Conservation (phyloP, 164 flowering plant species). For the Pachysandra terminalis region DNA sequence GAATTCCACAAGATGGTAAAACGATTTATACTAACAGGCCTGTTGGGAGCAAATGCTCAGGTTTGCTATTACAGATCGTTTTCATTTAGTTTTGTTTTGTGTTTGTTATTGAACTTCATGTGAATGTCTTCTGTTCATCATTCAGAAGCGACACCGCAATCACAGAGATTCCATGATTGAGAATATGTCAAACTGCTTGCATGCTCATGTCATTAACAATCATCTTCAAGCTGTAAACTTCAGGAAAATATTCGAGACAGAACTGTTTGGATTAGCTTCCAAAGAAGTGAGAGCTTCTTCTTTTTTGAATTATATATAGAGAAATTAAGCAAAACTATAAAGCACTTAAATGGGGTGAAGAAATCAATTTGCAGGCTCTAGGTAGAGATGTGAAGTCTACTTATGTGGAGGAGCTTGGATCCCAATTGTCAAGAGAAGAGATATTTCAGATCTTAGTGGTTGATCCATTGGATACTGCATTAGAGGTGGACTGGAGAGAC, state of each 20-base stretch:
- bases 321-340: neutral
- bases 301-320: slow-evolving; percentile 2
- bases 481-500: slow-evolving; percentile 97
- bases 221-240: slow-evolving; percentile 53
- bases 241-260: slow-evolving; percentile 54
- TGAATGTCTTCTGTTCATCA: neutral
- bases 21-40: slow-evolving; percentile 43
- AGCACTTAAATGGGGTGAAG: neutral
- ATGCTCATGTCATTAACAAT: slow-evolving; percentile 27
- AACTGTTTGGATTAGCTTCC: slow-evolving; percentile 69
- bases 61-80: slow-evolving; percentile 30
- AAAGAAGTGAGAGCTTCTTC: slow-evolving; percentile 70
- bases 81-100: neutral
- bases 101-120: no score
- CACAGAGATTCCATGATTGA: slow-evolving; percentile 65
- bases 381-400: slow-evolving; percentile 68
- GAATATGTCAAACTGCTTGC: slow-evolving; percentile 35
- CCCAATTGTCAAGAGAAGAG: slow-evolving; percentile 55
- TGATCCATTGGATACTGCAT: slow-evolving; percentile 80
- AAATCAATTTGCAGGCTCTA: slow-evolving; percentile 55
- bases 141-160: slow-evolving; percentile 61
- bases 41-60: slow-evolving; percentile 85
- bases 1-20: slow-evolving; percentile 77
- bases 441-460: slow-evolving; percentile 53
- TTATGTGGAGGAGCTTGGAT: slow-evolving; percentile 68